A percentile compares a stretch with the other conserved stretches of the same genome.
phyloP scores from a whole-genome alignment of 2,329 filamentous ascomycete genomes.

The Sporothrix schenckii region DNA sequence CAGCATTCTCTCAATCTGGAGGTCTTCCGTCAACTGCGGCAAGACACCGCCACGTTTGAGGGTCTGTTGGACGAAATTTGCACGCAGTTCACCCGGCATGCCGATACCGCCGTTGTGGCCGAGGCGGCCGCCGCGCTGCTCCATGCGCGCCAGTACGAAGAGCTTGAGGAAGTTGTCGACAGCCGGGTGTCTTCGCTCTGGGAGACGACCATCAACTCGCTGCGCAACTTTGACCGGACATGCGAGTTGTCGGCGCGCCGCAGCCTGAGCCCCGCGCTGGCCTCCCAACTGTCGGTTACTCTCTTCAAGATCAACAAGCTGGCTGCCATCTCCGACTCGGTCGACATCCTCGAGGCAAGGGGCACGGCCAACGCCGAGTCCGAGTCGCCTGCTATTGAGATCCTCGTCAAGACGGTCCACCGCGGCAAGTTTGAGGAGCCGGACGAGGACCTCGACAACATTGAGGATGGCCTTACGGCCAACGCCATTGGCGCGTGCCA shows the following conservation, averaged over 20 bases:
- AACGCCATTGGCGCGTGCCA: slow-evolving; percentile 75
- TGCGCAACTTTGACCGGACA: slow-evolving; percentile 71
- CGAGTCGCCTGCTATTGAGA: slow-evolving; percentile 61
- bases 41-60: slow-evolving; percentile 79
- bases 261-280: slow-evolving; percentile 64
- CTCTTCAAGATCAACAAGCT: slow-evolving; percentile 80
- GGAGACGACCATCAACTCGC: slow-evolving; percentile 76
- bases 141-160: slow-evolving; percentile 82
- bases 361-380: slow-evolving; percentile 52
- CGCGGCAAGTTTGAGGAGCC: slow-evolving; percentile 71
- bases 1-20: slow-evolving; percentile 86
- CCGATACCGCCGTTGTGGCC: slow-evolving; percentile 78
- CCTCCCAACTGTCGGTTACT: slow-evolving; percentile 72
- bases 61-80: slow-evolving; percentile 87
- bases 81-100: slow-evolving; percentile 91
- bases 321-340: slow-evolving; percentile 75
- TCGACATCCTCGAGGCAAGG: slow-evolving; percentile 70
- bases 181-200: slow-evolving; percentile 79
- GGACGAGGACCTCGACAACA: slow-evolving; percentile 70
- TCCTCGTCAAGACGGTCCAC: slow-evolving; percentile 71
- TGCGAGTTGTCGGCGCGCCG: slow-evolving; percentile 73
- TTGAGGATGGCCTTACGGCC: slow-evolving; percentile 77
- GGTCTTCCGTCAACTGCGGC: slow-evolving; percentile 83
- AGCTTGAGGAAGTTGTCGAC: slow-evolving; percentile 83
- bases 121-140: slow-evolving; percentile 82